Base-by-base conservation (phyloP, 23 red algal genomes). In the Gracilaria vermiculophylla region DNA sequence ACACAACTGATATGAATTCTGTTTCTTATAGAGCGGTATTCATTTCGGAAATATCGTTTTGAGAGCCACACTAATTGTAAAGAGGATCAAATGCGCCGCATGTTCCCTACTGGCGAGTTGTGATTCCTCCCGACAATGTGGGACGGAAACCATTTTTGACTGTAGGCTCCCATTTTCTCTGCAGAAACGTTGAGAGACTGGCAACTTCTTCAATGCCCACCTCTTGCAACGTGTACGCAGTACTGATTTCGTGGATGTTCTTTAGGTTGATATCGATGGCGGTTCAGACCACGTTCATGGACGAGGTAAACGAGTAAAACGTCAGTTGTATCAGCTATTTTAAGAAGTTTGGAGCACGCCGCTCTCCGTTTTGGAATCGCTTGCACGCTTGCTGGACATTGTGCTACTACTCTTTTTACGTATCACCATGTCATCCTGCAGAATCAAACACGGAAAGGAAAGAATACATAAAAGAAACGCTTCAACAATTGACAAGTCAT, bases 361-460 rank as follows among this genome's bases (percentile, higher is more conserved):
- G 39, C 28, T 40, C 54, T 39, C 37, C 77, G 41, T 88, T 88
- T 50, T 69, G 84, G 28, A 12, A 27, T 45, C 7, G 84, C 60
- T 54, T 9, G 53, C 53, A 88, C 84, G 48, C 84, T 70, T 47
- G n/a, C n/a, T n/a, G 40, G 21, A 53, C 45, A 27, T 73, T 70
- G 0, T 88, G 84, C 69, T 61, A 39, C 35, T 29, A 60, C 8
- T 88, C 77, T 62, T 76, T 57, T 41, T 53, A 70, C 5, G 4
- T 32, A 36, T 42, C 43, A 0, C 55, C 84, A 24, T 34, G 61
- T 36, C 66, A 78, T 41, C 41, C 48, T 14, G 84, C 39, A 2
- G 29, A 41, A 33, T 73, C 66, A 15, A 43, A 65, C 21, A 16
- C 44, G 0, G 19, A 77, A 41, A 11, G 77, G 10, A 34, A 61